Evolutionary conservation across 768 basidiomycete genomes (phyloP), one percentile per base, ranked within the genome.

Genomic region (Suillus paluster): DNA sequence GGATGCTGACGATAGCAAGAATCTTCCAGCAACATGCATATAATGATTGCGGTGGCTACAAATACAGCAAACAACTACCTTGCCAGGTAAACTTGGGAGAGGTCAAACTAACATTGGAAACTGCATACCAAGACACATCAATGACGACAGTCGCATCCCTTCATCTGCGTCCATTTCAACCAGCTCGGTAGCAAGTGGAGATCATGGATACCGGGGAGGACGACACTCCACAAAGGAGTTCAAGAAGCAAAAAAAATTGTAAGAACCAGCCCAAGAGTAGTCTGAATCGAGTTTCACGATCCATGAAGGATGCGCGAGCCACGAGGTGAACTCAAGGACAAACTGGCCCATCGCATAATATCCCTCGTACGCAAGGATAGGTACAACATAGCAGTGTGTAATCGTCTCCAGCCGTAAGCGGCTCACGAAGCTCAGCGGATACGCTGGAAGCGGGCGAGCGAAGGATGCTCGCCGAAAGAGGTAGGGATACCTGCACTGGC

Each of bases 261-360:
- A 59, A 56, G 60, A 55, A 58, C 55, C 63, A 63, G 63, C 17
- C 48, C 56, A 44, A 64, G 61, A 64, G 57, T 63, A 63, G 62
- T 64, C 63, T 64, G 63, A 63, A 63, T 63, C 57, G 62, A 63
- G 62, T 64, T 64, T 63, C 63, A 19, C 63, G 39, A 23, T 52
- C 59, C 60, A 44, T 33, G 17, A 53, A 63, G 36, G 54, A 56
- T 15, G 33, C 52, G 61, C 44, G 61, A 64, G 61, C 63, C 63
- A 64, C 63, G 63, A 64, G 62, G 63, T 57, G 63, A 63, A 64
- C 61, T 64, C 44, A 58, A 62, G 53, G 60, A 48, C 48, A 34
- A 54, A 57, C 52, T 7, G 6, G 34, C 25, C n/a, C 49, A 59
- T 5, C 53, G 19, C 17, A 9, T 38, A 21, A 19, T 34, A 57